Conservation (phyloP, 495 filamentous ascomycete species). For the Annulohypoxylon nitens region DNA sequence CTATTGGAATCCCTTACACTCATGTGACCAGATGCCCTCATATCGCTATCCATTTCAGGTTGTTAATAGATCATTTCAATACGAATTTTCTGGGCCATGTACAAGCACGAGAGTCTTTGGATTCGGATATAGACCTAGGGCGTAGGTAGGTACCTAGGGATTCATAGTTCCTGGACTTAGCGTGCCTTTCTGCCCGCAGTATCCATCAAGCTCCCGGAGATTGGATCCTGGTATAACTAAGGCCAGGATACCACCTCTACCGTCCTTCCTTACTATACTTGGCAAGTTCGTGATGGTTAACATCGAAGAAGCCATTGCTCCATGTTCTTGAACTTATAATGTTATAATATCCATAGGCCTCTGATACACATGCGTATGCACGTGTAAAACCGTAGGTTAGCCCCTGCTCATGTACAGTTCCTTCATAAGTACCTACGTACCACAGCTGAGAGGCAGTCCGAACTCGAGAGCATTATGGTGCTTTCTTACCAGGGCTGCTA, state of each 20-base stretch:
- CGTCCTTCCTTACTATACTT: background rate
- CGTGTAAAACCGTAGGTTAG: conserved; percentile 2
- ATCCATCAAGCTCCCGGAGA: background rate
- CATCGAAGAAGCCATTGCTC: background rate
- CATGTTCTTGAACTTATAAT: background rate
- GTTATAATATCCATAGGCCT: background rate
- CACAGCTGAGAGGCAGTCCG: background rate
- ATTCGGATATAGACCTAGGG: too few species aligned
- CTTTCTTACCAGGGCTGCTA: background rate
- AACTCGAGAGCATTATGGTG: conserved; percentile 7
- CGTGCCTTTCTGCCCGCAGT: background rate
- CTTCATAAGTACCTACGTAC: background rate
- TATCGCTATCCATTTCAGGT: too few species aligned
- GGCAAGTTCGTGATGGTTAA: background rate
- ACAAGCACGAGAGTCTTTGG: background rate
- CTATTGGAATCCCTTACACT: too few species aligned
- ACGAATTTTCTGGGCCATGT: background rate
- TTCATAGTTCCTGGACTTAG: background rate
- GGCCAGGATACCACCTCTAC: background rate
- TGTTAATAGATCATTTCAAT: background rate
- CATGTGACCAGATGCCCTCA: background rate
- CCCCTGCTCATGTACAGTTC: background rate
- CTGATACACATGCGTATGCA: background rate
- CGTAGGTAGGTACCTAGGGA: background rate
- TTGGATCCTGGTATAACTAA: background rate